Evolutionary conservation across 805 yeast species (phyloP).

Genomic region (Kurtzmaniella cleridarum): DNA sequence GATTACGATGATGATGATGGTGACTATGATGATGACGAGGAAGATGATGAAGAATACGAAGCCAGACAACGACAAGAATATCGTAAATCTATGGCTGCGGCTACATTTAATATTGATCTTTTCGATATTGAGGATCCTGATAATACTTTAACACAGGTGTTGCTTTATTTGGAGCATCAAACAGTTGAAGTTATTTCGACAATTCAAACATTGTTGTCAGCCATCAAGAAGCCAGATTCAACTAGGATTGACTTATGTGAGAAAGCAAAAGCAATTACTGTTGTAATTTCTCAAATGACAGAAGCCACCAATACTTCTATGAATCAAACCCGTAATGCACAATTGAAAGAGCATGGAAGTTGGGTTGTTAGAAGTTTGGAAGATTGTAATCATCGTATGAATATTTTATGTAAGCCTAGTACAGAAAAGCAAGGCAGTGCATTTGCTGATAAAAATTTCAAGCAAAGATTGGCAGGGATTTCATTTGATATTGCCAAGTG

Average conservation of each 20-base stretch:
- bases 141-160: slow-evolving; percentile 76
- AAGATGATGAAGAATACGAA: slow-evolving; percentile 24
- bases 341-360: slow-evolving; percentile 81
- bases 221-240: slow-evolving; percentile 72
- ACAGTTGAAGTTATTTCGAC: slow-evolving; percentile 88
- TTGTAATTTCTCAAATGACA: slow-evolving; percentile 79
- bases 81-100: slow-evolving; percentile 45
- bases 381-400: slow-evolving; percentile 84
- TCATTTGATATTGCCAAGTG: slow-evolving; percentile 96
- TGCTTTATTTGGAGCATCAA: slow-evolving; percentile 85
- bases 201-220: slow-evolving; percentile 72
- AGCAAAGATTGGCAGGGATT: slow-evolving; percentile 91
- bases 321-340: slow-evolving; percentile 81
- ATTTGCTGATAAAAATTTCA: slow-evolving; percentile 82
- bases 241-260: slow-evolving; percentile 68
- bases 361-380: slow-evolving; percentile 85
- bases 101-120: slow-evolving; percentile 63
- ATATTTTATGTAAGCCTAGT: slow-evolving; percentile 51
- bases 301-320: slow-evolving; percentile 83
- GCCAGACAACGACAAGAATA: slow-evolving; percentile 41
- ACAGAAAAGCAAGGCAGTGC: slow-evolving; percentile 44
- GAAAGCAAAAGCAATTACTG: slow-evolving; percentile 71
- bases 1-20: slow-evolving; percentile 14
- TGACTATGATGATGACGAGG: slow-evolving; percentile 15
- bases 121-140: slow-evolving; percentile 86